Evolutionary conservation across 73 alveolate species (phyloP).

Genomic region (Tetrahymena borealis): DNA sequence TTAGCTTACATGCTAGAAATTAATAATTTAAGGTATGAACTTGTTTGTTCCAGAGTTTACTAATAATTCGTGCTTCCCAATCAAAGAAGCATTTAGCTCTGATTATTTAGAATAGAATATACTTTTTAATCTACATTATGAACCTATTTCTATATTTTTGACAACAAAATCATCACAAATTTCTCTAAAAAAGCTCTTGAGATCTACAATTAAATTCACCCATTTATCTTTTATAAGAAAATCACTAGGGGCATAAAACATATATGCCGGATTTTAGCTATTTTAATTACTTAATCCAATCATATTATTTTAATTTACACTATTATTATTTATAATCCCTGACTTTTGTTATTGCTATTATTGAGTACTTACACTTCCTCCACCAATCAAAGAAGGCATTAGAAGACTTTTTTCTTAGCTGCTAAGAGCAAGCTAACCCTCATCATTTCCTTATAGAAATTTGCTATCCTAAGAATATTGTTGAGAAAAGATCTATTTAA

Average conservation of each 20-base stretch:
- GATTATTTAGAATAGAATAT: not conserved
- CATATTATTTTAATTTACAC: not conserved
- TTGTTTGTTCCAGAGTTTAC: not conserved
- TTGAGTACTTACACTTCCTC: not conserved
- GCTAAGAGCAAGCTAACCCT: not conserved
- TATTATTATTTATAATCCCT: not conserved
- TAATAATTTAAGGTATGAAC: not conserved
- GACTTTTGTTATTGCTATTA: not conserved
- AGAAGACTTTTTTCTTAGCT: not conserved
- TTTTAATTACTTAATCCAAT: not conserved
- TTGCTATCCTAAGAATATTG: not conserved
- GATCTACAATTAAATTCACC: not conserved
- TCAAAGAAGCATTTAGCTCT: not conserved
- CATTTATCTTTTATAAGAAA: not conserved
- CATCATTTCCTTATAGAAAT: not conserved
- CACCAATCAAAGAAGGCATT: not conserved
- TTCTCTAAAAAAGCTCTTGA: not conserved
- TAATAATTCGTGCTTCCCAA: not conserved
- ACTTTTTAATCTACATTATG: not conserved
- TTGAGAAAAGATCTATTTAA: not conserved
- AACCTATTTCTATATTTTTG: not conserved
- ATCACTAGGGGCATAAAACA: not conserved
- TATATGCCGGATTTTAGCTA: not conserved
- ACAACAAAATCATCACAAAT: not conserved
- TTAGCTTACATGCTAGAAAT: not conserved